Evolutionary conservation across 768 basidiomycete genomes (phyloP), one percentile per base, ranked within the genome.

Genomic region (Naganishia friedmannii): DNA sequence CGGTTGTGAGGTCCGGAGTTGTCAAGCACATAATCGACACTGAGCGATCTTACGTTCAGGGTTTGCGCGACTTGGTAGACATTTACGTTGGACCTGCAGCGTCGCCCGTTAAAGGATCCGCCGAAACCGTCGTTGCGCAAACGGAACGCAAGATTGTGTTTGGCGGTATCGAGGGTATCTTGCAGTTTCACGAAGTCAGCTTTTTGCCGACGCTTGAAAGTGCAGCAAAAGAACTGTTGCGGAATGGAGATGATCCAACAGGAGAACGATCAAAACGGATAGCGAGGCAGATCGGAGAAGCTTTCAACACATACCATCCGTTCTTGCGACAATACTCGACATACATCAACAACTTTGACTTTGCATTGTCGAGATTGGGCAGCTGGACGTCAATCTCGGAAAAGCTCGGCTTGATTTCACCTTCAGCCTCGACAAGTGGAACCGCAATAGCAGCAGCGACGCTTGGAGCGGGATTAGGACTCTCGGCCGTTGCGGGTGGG

Each of bases 311-410:
- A 66, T 93, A 99, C 80, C 91, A 93, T 34, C 93, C 95, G 4
- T 97, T 97, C 84, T 92, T 99, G 91, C 91, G 85, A 83, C 97
- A 98, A 90, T 99, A 99, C 80, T 93, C 93, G 37, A 90, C 90
- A 53, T 99, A 97, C 79, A 95, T 95, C 85, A 97, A 98, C 82
- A 94, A 95, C 80, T 98, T 97, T 80, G 94, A 98, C 79, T 92
- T 88, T 78, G 90, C 93, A 1, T 86, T 94, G 13, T 87, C 91
- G 72, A 88, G 93, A 57, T 87, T 97, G 75, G 90, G 89, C 79
- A 85, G 87, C 65, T 99, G 96, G 96, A 85, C 87, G n/a, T 21
- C 63, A 10, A 67, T 28, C 28, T 54, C 23, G 21, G 53, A 53
- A 53, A 67, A 67, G 51, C 42, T 65, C 9, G 66, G 51, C 46